Evolutionary conservation across 768 basidiomycete genomes (phyloP), one percentile per base, ranked within the genome.

Genomic region (Lactarius hengduanensis): DNA sequence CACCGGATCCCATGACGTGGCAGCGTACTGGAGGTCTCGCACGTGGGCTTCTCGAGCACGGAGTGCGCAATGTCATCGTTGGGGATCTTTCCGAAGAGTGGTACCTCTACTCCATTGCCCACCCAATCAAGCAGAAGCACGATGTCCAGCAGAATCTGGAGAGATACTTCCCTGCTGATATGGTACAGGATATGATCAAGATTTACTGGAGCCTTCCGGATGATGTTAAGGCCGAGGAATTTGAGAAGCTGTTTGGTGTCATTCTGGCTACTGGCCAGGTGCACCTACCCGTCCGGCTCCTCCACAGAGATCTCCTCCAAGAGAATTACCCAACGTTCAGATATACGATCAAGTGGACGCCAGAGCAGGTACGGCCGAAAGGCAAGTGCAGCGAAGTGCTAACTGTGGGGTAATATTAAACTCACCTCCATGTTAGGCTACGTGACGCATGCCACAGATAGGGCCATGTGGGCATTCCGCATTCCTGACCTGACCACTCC

Each of bases 51-150:
- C 75, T 72, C 55, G 82, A 78, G 22, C 85, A 83, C 22, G 89
- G 90, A 2, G 79, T 91, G 55, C 80, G 78, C 47, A 84, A 82
- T 71, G 77, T 92, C 64, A 77, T 86, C 59, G 76, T 88, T n/a
- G 90, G 91, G 10, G 87, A 90, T 62, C 79, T 90, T 59, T 80
- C 78, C 18, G 88, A 91, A 70, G 90, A 92, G 74, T 91, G 90
- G 89, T 89, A 85, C 73, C 80, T 91, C 59, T 91, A 91, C 70
- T 83, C 88, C 16, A 86, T 91, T 69, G 84, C 88, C 4, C 84
- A 90, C 73, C 83, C 85, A 0, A 81, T 90, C 57, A 60, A 73
- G 13, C 75, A 78, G 10, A 75, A 79, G 26, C 69, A 69, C 28
- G 90, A 91, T 68, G 78, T 91, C 11, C 72, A 81, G 32, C 78